Base-by-base conservation (phyloP, 1,139 yeast genomes). In the Candida pseudoviswanathii region DNA sequence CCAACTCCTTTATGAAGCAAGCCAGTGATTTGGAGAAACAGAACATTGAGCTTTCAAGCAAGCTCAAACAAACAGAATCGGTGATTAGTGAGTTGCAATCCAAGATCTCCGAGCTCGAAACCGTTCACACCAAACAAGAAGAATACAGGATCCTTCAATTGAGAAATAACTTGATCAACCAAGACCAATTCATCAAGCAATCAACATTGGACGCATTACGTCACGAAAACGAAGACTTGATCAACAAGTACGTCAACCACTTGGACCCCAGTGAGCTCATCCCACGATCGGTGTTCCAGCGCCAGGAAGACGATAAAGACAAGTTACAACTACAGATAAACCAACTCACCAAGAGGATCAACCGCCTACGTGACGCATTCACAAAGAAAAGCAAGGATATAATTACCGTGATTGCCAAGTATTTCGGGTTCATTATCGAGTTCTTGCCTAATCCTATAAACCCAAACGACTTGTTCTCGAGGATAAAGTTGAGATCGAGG, bases 361-460 rank as follows among this genome's bases (percentile, higher is more conserved):
- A 67, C 30, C 71, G 97, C 41, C 73, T 90, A 49, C 81, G 78
- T 57, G 84, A 84, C 54, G 78, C 82, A 10, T 90, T 84, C 61
- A 68, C 83, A n/a, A 78, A 80, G 51, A 87, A 88, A 63, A 85
- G 95, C n/a, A 70, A 78, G 37, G 95, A 89, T 60, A 84, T 89
- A 47, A 71, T 90, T 32, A 83, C 85, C 33, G 81, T 86, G 1
- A 84, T 90, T 0, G 82, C 85, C 45, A 77, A 85, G 9, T 75
- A 87, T 39, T 75, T 90, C 50, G 97, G 97, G 0, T 90, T 82
- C 66, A 78, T 81, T 33, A 71, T 91, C 27, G 96, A 89, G 61
- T 86, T 89, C 53, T 67, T 85, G 46, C 84, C 85, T 5, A 73
- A 76, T 49, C 80, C 86, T 37, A 77, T 82, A 27, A 86, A 86